A percentile compares a stretch with the other conserved stretches of the same genome.
Evolutionary conservation across 352 stramenopile species (phyloP).

Genomic region (Hyaloperonospora arabidopsidis): DNA sequence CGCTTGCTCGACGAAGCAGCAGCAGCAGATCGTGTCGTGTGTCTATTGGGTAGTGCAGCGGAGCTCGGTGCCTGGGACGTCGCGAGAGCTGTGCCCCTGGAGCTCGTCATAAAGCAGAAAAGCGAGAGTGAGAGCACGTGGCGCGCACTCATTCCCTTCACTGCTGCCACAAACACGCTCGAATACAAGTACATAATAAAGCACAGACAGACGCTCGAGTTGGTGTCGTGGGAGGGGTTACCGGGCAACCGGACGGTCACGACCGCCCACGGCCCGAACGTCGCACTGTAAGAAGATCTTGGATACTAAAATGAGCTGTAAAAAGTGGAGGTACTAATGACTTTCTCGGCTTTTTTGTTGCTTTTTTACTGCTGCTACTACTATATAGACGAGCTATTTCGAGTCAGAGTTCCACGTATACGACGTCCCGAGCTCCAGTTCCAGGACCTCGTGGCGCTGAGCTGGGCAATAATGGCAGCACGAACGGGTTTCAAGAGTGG

Average conservation of each 20-base stretch:
- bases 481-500: constrained; percentile 63
- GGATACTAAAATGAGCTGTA: not conserved
- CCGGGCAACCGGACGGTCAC: constrained; percentile 61
- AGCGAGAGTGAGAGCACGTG: constrained; percentile 33
- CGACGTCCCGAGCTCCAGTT: constrained; percentile 23
- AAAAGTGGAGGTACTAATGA: not conserved
- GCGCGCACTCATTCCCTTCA: constrained; percentile 29
- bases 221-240: constrained; percentile 66
- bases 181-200: constrained; percentile 81
- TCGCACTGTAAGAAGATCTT: constrained; percentile 44
- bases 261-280: constrained; percentile 32
- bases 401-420: constrained; percentile 56
- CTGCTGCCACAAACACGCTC: constrained; percentile 22
- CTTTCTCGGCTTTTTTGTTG: not conserved
- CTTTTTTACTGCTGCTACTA: not conserved
- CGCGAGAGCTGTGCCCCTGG: constrained; percentile 44
- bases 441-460: constrained; percentile 35
- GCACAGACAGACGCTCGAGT: constrained; percentile 24
- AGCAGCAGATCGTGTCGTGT: constrained; percentile 27
- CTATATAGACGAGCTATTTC: constrained; percentile 9
- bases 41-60: constrained; percentile 37
- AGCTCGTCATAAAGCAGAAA: constrained; percentile 20
- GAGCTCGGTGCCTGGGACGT: constrained; percentile 64
- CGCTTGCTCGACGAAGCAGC: constrained; percentile 27
- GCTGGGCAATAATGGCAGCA: constrained; percentile 59